phyloP scores from a whole-genome alignment of 768 basidiomycete genomes.

The Hypholoma fasciculare region DNA sequence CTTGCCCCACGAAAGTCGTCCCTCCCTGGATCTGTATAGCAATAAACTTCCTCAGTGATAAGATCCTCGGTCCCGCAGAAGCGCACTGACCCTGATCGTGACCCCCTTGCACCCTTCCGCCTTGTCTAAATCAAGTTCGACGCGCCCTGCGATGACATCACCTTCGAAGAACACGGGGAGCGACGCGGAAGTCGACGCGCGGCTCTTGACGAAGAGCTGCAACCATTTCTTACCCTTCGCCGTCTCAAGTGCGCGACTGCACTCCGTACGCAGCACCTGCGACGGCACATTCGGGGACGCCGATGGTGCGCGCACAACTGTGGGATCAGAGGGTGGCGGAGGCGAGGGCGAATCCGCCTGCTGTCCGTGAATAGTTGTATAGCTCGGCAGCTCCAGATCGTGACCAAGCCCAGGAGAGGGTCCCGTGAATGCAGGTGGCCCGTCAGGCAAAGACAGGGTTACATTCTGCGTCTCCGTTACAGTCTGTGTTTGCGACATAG shows the following conservation, averaged over 20 bases:
- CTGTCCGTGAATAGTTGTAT: too few relatives aligned
- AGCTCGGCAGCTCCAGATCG: too few relatives aligned
- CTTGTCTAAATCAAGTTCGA: conserved; percentile 51
- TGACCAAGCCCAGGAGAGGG: too few relatives aligned
- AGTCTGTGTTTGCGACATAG: too few relatives aligned
- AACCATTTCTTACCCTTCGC: conserved; percentile 49
- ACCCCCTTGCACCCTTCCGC: conserved; percentile 50
- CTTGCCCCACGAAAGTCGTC: conserved; percentile 56
- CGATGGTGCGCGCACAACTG: background rate
- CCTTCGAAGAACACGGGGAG: conserved; percentile 48
- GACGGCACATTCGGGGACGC: conserved; percentile 4
- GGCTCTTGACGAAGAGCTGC: conserved; percentile 46
- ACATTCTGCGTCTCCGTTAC: too few relatives aligned
- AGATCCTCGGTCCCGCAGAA: too few relatives aligned
- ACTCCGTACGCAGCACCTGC: conserved; percentile 21
- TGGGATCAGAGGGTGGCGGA: background rate
- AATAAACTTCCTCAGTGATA: too few relatives aligned
- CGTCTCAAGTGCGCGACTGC: conserved; percentile 43
- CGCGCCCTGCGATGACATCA: conserved; percentile 49
- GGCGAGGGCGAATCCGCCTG: too few relatives aligned
- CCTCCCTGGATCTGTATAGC: conserved; percentile 41
- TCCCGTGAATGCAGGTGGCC: too few relatives aligned
- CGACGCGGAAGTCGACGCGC: conserved; percentile 35
- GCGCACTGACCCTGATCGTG: conserved; percentile 40
- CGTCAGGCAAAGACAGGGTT: too few relatives aligned